phyloP scores from a whole-genome alignment of 768 basidiomycete genomes.

The Mycena latifolia region DNA sequence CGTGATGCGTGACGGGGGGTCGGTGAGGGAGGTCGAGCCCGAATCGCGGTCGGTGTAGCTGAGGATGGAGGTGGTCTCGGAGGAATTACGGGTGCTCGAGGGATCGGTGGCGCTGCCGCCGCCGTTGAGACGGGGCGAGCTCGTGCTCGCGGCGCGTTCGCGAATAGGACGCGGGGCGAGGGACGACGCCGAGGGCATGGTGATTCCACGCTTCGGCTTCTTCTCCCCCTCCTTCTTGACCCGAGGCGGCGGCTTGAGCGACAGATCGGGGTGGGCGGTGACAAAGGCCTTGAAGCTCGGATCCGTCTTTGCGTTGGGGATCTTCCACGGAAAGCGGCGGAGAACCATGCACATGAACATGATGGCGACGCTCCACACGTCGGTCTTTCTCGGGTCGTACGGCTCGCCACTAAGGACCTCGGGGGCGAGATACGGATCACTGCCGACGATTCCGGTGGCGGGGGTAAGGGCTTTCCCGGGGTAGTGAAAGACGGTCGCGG shows the following conservation, averaged over 20 bases:
- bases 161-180: conserved; percentile 41
- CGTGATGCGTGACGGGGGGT: conserved; percentile 59
- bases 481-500: conserved; percentile 99
- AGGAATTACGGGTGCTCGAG: conserved; percentile 52
- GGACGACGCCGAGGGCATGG: conserved; percentile 49
- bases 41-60: conserved; percentile 54
- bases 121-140: conserved; percentile 38
- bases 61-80: conserved; percentile 60
- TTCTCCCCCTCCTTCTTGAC: conserved; percentile 37
- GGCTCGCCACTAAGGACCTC: conserved; percentile 86
- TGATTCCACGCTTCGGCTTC: conserved; percentile 47
- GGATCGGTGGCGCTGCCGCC: conserved; percentile 47
- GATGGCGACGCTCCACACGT: conserved; percentile 98
- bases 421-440: conserved; percentile 98
- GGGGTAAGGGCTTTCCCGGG: conserved; percentile 87
- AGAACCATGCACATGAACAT: conserved; percentile 99
- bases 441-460: conserved; percentile 94
- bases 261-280: conserved; percentile 91
- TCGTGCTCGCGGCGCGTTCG: conserved; percentile 52
- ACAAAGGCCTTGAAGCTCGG: conserved; percentile 93
- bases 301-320: conserved; percentile 95
- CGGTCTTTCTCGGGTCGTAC: conserved; percentile 97
- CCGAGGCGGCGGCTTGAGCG: conserved; percentile 59
- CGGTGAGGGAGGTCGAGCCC: conserved; percentile 61
- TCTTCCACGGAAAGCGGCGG: conserved; percentile 98